phyloP scores from a whole-genome alignment of 768 basidiomycete genomes.

The Cystofilobasidium bisporidii region DNA sequence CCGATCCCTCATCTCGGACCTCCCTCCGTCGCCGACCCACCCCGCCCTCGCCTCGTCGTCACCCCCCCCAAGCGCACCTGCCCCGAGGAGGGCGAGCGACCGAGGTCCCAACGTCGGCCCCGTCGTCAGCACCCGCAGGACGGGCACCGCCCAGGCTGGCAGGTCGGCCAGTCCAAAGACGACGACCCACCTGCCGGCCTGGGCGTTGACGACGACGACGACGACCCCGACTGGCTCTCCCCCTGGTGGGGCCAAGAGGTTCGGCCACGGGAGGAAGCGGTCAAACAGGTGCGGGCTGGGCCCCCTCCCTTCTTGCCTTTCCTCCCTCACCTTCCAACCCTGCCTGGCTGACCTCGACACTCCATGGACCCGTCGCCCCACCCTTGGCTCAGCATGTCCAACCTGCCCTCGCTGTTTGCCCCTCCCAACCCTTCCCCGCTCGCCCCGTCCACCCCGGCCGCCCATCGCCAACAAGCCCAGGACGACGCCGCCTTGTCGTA shows the following conservation, averaged over 20 bases:
- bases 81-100: too few relatives aligned
- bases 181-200: neutral
- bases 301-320: neutral
- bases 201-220: neutral
- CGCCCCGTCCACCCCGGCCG: neutral
- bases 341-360: neutral
- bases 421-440: neutral
- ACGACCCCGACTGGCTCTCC: neutral
- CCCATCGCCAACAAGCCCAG: neutral
- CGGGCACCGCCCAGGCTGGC: neutral
- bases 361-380: neutral
- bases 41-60: neutral
- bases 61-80: neutral
- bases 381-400: slow-evolving; percentile 12
- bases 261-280: slow-evolving; percentile 2
- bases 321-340: neutral
- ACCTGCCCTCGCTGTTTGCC: neutral
- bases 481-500: neutral
- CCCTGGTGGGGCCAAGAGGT: neutral
- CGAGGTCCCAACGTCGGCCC: neutral
- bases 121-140: neutral
- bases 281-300: neutral
- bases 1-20: neutral
- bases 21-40: neutral
- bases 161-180: too few relatives aligned